A percentile compares a stretch with the other conserved stretches of the same genome.
Conservation (phyloP, 2,329 filamentous ascomycete species). For the Colletotrichum lini region DNA sequence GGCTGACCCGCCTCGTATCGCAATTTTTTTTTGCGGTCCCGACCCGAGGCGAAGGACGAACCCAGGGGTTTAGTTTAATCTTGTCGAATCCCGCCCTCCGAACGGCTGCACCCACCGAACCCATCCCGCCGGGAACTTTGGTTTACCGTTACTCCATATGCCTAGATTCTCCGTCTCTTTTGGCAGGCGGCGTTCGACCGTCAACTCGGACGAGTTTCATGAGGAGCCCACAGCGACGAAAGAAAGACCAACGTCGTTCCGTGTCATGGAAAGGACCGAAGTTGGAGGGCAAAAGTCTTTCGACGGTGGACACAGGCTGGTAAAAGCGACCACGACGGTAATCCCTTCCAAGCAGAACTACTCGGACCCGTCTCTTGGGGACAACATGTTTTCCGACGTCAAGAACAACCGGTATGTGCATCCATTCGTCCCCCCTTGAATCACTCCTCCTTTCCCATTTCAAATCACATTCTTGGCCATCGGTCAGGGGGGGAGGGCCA, state of each 20-base stretch:
- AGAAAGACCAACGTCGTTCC: slow-evolving; percentile 62
- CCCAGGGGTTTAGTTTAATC: slow-evolving; percentile 5
- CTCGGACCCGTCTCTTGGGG: slow-evolving; percentile 57
- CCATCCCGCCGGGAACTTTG: slow-evolving; percentile 32
- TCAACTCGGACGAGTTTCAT: slow-evolving; percentile 66
- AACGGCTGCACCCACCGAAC: slow-evolving; percentile 23
- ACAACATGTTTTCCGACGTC: slow-evolving; percentile 72
- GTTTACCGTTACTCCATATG: slow-evolving; percentile 63
- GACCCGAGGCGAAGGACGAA: slow-evolving; percentile 25
- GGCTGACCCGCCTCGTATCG: slow-evolving; percentile 42
- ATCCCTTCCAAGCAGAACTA: slow-evolving; percentile 54
- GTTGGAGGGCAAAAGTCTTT: slow-evolving; percentile 62
- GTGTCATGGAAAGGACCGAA: slow-evolving; percentile 70
- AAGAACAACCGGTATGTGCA: slow-evolving; percentile 70
- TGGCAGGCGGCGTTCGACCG: slow-evolving; percentile 72
- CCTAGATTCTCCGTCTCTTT: slow-evolving; percentile 74
- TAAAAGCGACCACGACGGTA: slow-evolving; percentile 53
- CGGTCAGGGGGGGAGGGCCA: slow-evolving; percentile 1
- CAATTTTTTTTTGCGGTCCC: slow-evolving; percentile 16
- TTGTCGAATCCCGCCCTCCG: slow-evolving; percentile 10
- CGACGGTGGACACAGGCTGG: slow-evolving; percentile 63
- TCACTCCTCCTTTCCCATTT: slow-evolving; percentile 33
- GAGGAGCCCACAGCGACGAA: slow-evolving; percentile 62
- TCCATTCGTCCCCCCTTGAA: slow-evolving; percentile 33
- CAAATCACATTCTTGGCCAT: slow-evolving; percentile 36